A percentile compares a stretch with the other conserved stretches of the same genome.
Conservation (phyloP, 2,329 filamentous ascomycete genomes). For the Exophiala sp. region DNA sequence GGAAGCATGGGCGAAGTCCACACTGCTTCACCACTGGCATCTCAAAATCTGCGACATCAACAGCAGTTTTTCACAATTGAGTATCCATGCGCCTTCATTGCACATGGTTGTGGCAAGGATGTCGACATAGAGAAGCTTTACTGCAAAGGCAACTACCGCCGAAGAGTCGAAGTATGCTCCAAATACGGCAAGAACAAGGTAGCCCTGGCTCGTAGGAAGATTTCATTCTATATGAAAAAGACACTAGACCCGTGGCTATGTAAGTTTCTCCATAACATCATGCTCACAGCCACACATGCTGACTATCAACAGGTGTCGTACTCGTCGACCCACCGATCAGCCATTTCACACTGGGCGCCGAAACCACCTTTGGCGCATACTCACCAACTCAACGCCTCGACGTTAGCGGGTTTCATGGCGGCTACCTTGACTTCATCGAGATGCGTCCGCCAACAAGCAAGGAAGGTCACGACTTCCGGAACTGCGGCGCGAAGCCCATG, state of each 20-base stretch:
- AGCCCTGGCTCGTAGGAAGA: conserved; percentile 24
- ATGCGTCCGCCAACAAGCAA: conserved; percentile 13
- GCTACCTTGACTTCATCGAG: conserved; percentile 25
- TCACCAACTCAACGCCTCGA: conserved; percentile 19
- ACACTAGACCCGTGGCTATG: conserved; percentile 23
- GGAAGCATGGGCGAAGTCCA: conserved; percentile 14
- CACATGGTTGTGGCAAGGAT: conserved; percentile 22
- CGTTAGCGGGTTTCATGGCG: conserved; percentile 21
- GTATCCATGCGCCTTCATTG: conserved; percentile 22
- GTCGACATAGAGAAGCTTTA: conserved; percentile 25
- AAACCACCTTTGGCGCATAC: conserved; percentile 14
- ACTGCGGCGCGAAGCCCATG: conserved; percentile 17
- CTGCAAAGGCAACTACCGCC: conserved; percentile 25
- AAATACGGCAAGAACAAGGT: conserved; percentile 23
- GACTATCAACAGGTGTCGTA: conserved; percentile 14
- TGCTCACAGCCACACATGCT: not conserved
- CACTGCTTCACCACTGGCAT: conserved; percentile 19
- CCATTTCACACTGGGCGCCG: conserved; percentile 20
- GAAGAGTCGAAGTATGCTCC: conserved; percentile 23
- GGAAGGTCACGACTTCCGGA: conserved; percentile 21
- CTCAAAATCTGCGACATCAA: conserved; percentile 19
- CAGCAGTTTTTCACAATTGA: conserved; percentile 24
- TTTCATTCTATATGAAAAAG: conserved; percentile 26
- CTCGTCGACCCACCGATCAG: conserved; percentile 25
- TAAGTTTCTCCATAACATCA: conserved; percentile 2